phyloP scores from a whole-genome alignment of 2,329 filamentous ascomycete species.

The Periconia digitata region DNA sequence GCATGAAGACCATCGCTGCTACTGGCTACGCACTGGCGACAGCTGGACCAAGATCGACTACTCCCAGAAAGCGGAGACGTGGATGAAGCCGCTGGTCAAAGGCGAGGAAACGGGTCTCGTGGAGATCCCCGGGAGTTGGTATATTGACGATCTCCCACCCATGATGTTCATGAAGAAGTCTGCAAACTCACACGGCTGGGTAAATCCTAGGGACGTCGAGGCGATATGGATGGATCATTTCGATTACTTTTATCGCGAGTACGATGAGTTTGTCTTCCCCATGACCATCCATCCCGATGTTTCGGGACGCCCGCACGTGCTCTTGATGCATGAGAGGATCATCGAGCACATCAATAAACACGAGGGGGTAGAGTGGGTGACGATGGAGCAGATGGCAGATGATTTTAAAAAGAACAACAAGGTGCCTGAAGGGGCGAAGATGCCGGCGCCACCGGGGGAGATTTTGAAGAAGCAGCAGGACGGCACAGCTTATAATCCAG shows the following conservation, averaged over 20 bases:
- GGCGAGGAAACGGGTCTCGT: constrained; percentile 64
- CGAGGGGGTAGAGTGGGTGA: constrained; percentile 66
- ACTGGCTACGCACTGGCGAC: constrained; percentile 65
- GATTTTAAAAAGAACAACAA: constrained; percentile 70
- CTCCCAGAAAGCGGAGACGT: constrained; percentile 60
- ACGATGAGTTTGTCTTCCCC: constrained; percentile 75
- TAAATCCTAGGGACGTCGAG: constrained; percentile 61
- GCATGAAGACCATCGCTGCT: constrained; percentile 66
- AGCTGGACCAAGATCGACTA: constrained; percentile 71
- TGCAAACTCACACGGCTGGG: constrained; percentile 66
- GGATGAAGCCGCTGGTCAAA: constrained; percentile 67
- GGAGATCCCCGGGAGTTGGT: constrained; percentile 68
- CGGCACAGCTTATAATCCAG: constrained; percentile 24
- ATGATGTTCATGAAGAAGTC: constrained; percentile 74
- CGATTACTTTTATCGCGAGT: constrained; percentile 74
- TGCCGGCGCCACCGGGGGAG: constrained; percentile 59
- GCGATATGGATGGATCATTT: constrained; percentile 69
- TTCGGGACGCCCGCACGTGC: constrained; percentile 66
- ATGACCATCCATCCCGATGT: constrained; percentile 75
- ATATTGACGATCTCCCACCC: constrained; percentile 61
- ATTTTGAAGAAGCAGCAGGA: constrained; percentile 51
- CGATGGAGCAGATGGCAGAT: constrained; percentile 71
- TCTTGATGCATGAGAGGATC: constrained; percentile 72
- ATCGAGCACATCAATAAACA: constrained; percentile 70
- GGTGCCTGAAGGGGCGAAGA: constrained; percentile 59